Evolutionary conservation across 139 green algal genomes (phyloP).

Genomic region (Nannochloris sp.): DNA sequence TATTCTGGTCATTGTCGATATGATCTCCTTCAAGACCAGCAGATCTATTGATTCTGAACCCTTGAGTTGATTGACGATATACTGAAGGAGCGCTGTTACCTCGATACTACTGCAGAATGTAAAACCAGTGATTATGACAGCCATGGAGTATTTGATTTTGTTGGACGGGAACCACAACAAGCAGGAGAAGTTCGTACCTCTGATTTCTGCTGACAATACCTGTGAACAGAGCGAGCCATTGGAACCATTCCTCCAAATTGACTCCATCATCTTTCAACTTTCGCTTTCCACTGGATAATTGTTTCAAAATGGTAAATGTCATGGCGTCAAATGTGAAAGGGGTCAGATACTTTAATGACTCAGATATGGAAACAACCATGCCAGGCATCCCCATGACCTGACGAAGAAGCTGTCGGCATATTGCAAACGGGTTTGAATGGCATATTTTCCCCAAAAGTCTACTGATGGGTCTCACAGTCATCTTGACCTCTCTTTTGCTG

Average conservation of each 20-base stretch:
- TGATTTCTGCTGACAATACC: constrained; percentile 26
- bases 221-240: constrained; percentile 57
- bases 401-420: constrained; percentile 38
- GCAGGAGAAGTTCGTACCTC: neutral
- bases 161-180: too few relatives aligned
- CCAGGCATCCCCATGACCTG: constrained; percentile 48
- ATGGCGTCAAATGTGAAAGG: constrained; percentile 52
- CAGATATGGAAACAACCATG: constrained; percentile 58
- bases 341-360: constrained; percentile 65
- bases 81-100: constrained; percentile 43
- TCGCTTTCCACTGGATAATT: constrained; percentile 27
- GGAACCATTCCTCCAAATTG: constrained; percentile 67
- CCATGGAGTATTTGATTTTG: too few relatives aligned
- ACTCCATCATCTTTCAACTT: constrained; percentile 71
- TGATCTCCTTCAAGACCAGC: constrained; percentile 55
- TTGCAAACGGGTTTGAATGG: constrained; percentile 35
- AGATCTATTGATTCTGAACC: constrained; percentile 53
- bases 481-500: constrained; percentile 38
- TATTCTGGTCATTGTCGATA: constrained; percentile 45
- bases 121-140: too few relatives aligned
- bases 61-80: constrained; percentile 67
- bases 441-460: constrained; percentile 53
- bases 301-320: constrained; percentile 57
- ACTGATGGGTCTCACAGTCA: constrained; percentile 34
- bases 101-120: constrained; percentile 26